Evolutionary conservation across 768 basidiomycete genomes (phyloP).

Genomic region (Dentipellis fragilis): DNA sequence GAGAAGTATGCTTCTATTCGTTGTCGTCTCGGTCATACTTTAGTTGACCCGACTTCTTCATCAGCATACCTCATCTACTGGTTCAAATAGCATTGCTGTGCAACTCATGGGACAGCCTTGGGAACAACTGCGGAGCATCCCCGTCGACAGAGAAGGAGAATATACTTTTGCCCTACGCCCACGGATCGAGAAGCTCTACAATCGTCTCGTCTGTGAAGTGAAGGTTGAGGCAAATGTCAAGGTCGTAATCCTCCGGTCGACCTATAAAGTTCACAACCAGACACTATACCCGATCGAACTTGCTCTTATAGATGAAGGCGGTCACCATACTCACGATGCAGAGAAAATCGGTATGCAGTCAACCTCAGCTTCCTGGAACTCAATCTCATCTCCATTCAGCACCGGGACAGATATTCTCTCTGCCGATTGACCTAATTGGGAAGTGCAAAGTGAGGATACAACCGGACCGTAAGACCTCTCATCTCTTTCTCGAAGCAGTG

Average conservation of each 20-base stretch:
- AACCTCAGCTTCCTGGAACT: not conserved
- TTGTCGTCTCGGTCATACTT: not conserved
- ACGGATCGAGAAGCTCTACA: constrained; percentile 57
- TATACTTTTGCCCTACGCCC: constrained; percentile 83
- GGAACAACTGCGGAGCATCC: constrained; percentile 82
- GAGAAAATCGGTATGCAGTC: constrained; percentile 63
- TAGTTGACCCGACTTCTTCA: not conserved
- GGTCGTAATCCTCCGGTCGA: constrained; percentile 86
- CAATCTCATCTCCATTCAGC: constrained; percentile 24
- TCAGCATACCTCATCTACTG: constrained; percentile 35
- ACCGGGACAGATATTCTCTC: constrained; percentile 78
- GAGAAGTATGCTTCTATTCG: constrained; percentile 55
- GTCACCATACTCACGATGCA: constrained; percentile 69
- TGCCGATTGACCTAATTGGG: constrained; percentile 86
- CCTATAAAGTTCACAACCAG: constrained; percentile 82
- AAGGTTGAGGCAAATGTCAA: constrained; percentile 89
- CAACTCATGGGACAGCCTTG: constrained; percentile 77
- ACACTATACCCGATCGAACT: constrained; percentile 90
- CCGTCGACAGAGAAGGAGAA: constrained; percentile 91
- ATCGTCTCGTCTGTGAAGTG: constrained; percentile 83
- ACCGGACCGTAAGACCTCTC: constrained; percentile 69
- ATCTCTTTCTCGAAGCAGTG: not conserved
- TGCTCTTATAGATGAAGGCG: constrained; percentile 77
- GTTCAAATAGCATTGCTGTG: constrained; percentile 81
- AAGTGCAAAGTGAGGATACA: constrained; percentile 76